These are phyloP conservation scores for Starmerella khaoyaiensis DNA, from an alignment of 805 yeast genomes.

Conservation along the genomic window DNA sequence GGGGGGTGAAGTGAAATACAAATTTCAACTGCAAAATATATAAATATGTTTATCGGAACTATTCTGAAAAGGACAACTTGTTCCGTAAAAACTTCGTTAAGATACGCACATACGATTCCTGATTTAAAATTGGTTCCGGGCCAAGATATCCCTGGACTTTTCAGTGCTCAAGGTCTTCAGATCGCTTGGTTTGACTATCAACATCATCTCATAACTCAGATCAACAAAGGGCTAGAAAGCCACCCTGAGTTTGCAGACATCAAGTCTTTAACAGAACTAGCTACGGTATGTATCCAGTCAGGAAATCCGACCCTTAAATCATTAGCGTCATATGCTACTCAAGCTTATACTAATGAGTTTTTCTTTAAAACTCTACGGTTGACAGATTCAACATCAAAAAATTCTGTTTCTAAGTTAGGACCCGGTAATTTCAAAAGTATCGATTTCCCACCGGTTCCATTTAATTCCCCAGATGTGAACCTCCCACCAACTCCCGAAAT, in stretches of 20 bases:
- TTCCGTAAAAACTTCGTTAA: not conserved
- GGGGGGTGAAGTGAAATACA: not conserved
- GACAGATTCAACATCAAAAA: conserved; percentile 16
- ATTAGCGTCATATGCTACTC: conserved; percentile 69
- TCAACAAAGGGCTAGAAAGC: conserved; percentile 21
- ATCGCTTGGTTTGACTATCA: conserved; percentile 78
- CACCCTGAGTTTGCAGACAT: conserved; percentile 9
- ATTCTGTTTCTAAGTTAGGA: conserved; percentile 22
- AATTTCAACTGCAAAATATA: not conserved
- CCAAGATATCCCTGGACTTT: conserved; percentile 51
- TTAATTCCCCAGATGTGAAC: conserved; percentile 18
- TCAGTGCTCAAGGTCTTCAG: conserved; percentile 51
- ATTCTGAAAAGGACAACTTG: not conserved
- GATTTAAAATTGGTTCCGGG: conserved; percentile 29
- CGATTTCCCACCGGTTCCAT: too few species aligned
- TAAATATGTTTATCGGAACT: not conserved
- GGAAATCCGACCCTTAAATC: conserved; percentile 25
- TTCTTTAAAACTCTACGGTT: too few species aligned
- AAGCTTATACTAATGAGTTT: conserved; percentile 76
- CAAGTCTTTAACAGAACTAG: conserved; percentile 9
- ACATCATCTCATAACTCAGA: conserved; percentile 30
- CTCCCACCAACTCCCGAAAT: conserved; percentile 16
- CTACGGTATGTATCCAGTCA: conserved; percentile 12
- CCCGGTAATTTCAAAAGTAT: conserved; percentile 11
- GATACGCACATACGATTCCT: conserved; percentile 18